Conservation (phyloP, 1,139 yeast genomes). For the Kurtzmaniella quercitrusa region DNA sequence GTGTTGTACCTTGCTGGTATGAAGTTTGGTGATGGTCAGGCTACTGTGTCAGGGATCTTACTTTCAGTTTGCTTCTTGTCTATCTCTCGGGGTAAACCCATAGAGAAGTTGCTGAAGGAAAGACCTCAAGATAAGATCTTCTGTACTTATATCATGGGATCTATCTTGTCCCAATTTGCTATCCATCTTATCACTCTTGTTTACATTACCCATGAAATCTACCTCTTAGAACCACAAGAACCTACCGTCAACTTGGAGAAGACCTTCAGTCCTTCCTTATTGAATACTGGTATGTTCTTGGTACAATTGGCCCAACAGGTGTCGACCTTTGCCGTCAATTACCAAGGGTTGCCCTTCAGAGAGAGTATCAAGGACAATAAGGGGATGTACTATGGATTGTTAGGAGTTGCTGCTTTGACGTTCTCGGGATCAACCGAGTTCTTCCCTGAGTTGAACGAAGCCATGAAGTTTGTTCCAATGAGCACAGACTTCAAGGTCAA, state of each 20-base stretch:
- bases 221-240: constrained; percentile 85
- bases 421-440: constrained; percentile 92
- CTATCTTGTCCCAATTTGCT: constrained; percentile 93
- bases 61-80: constrained; percentile 93
- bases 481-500: constrained; percentile 65
- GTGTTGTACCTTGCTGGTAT: constrained; percentile 96
- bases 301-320: constrained; percentile 95
- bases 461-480: constrained; percentile 91
- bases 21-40: constrained; percentile 96
- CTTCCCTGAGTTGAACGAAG: constrained; percentile 89
- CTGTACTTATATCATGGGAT: constrained; percentile 93
- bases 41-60: constrained; percentile 87
- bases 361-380: constrained; percentile 86
- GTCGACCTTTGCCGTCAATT: constrained; percentile 95
- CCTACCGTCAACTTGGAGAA: constrained; percentile 87
- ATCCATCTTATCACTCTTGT: constrained; percentile 81
- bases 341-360: constrained; percentile 96
- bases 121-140: constrained; percentile 98
- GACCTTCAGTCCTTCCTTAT: constrained; percentile 78
- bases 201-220: constrained; percentile 79
- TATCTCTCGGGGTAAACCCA: constrained; percentile 89
- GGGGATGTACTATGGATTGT: constrained; percentile 94
- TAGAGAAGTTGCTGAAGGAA: constrained; percentile 83
- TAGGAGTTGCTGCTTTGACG: constrained; percentile 88
- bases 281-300: constrained; percentile 94